Conservation (phyloP, 2,329 filamentous ascomycete genomes). For the Colletotrichum incanum region DNA sequence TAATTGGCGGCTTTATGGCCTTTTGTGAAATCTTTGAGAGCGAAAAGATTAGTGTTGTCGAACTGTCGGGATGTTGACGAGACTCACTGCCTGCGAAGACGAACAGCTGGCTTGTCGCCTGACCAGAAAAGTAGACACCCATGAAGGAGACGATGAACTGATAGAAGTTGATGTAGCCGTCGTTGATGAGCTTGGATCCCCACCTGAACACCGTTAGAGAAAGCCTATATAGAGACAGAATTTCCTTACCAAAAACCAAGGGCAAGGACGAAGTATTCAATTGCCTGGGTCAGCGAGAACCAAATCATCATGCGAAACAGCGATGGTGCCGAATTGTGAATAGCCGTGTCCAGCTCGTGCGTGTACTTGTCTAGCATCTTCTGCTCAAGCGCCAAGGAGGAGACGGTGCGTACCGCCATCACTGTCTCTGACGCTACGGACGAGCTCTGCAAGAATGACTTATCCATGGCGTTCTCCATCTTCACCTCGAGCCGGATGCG, state of each 20-base stretch:
- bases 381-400: constrained; percentile 57
- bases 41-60: background rate
- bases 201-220: constrained; percentile 52
- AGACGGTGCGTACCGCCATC: constrained; percentile 61
- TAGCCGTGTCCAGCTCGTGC: constrained; percentile 49
- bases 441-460: constrained; percentile 57
- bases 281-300: constrained; percentile 49
- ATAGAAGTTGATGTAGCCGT: constrained; percentile 25
- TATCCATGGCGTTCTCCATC: constrained; percentile 50
- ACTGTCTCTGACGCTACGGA: constrained; percentile 63
- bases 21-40: background rate
- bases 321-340: constrained; percentile 32
- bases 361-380: constrained; percentile 49
- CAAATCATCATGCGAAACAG: constrained; percentile 46
- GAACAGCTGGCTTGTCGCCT: constrained; percentile 12
- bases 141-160: constrained; percentile 51
- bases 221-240: constrained; percentile 39
- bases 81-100: constrained; percentile 17
- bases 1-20: constrained; percentile 8
- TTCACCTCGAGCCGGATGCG: constrained; percentile 60
- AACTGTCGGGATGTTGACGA: background rate
- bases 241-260: constrained; percentile 55
- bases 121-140: constrained; percentile 49
- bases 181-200: constrained; percentile 27
- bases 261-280: constrained; percentile 52